Percentiles rank a stretch among this genome's conserved stretches.
These are phyloP conservation scores for Kewa caespitosa DNA, from an alignment of 179 eudicot species.

Conservation along the genomic window DNA sequence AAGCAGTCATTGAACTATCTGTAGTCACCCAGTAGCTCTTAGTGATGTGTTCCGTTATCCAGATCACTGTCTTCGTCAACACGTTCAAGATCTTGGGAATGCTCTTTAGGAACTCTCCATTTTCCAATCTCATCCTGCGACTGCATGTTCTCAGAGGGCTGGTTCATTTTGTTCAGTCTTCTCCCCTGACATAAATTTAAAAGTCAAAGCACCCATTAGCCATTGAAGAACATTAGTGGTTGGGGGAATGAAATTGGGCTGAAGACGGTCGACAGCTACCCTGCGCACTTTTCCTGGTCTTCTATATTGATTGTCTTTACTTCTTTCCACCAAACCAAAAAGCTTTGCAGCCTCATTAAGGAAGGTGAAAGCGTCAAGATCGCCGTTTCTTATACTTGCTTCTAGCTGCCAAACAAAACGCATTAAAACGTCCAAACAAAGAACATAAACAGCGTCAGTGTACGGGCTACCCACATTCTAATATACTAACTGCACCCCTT, in stretches of 20 bases:
- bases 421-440: not conserved
- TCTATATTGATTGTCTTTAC: constrained; percentile 30
- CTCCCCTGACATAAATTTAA: constrained; percentile 30
- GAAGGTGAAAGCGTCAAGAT: constrained; percentile 54
- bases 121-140: constrained; percentile 46
- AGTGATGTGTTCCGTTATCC: constrained; percentile 33
- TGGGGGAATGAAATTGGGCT: not conserved
- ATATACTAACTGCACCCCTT: not conserved
- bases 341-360: constrained; percentile 43
- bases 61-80: constrained; percentile 39
- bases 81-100: constrained; percentile 37
- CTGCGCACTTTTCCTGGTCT: constrained; percentile 16
- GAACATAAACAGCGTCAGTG: not conserved
- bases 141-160: constrained; percentile 47
- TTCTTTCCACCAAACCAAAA: constrained; percentile 32
- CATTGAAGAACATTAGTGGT: not conserved
- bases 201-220: constrained; percentile 3
- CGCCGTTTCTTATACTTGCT: constrained; percentile 69
- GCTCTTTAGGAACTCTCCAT: constrained; percentile 50
- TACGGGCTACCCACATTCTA: not conserved
- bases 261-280: constrained; percentile 17
- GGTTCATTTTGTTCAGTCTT: constrained; percentile 33
- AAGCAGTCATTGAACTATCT: not conserved
- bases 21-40: constrained; percentile 2
- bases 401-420: constrained; percentile 58